These are phyloP conservation scores for Ichthyophthirius multifiliis DNA, from an alignment of 169 alveolate genomes.

Conservation along the genomic window DNA sequence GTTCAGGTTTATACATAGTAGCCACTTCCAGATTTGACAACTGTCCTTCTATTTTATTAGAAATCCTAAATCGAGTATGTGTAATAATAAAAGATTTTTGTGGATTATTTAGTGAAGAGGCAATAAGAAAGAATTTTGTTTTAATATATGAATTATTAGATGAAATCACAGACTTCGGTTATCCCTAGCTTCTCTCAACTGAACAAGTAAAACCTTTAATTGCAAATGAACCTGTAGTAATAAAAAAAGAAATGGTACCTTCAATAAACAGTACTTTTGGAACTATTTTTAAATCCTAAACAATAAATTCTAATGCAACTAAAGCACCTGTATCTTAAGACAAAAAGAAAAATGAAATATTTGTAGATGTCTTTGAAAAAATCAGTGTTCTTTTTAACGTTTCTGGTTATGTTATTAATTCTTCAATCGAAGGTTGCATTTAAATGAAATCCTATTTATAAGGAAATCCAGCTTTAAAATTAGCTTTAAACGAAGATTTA, in stretches of 20 bases:
- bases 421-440: slow-evolving; percentile 93
- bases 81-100: slow-evolving; percentile 89
- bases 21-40: slow-evolving; percentile 89
- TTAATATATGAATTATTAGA: slow-evolving; percentile 96
- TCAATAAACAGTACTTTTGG: slow-evolving; percentile 27
- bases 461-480: slow-evolving; percentile 86
- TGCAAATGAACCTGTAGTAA: slow-evolving; percentile 66
- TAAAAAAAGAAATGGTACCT: slow-evolving; percentile 20
- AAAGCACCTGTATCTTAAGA: slow-evolving; percentile 69
- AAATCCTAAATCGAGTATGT: slow-evolving; percentile 38
- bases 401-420: slow-evolving; percentile 84
- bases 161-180: slow-evolving; percentile 95
- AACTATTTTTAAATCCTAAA: slow-evolving; percentile 19
- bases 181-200: slow-evolving; percentile 93
- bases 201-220: slow-evolving; percentile 88
- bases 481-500: slow-evolving; percentile 88
- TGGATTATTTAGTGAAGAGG: slow-evolving; percentile 97
- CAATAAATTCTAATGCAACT: slow-evolving; percentile 79
- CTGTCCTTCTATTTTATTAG: slow-evolving; percentile 87
- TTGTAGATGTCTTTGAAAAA: slow-evolving; percentile 93
- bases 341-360: slow-evolving; percentile 89
- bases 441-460: slow-evolving; percentile 88
- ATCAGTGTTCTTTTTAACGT: slow-evolving; percentile 87
- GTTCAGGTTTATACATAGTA: slow-evolving; percentile 86
- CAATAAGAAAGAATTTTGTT: slow-evolving; percentile 94